Conservation (phyloP, 345 rosid genomes). For the Populus alba region DNA sequence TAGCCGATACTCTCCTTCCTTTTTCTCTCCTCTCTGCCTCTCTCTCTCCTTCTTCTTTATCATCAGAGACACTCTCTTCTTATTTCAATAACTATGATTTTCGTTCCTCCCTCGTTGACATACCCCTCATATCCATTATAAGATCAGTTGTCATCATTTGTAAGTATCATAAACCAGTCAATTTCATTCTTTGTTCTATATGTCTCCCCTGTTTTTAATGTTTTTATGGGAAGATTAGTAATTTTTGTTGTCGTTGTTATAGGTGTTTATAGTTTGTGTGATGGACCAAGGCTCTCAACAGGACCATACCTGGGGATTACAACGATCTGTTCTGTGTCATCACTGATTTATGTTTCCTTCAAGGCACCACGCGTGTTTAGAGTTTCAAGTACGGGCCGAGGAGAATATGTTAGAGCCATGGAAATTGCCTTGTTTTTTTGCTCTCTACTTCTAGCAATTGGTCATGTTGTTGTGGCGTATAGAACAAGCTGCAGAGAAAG, state of each 20-base stretch:
- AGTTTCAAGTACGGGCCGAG: slow-evolving; percentile 31
- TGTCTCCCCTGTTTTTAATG: not conserved
- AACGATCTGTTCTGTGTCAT: slow-evolving; percentile 59
- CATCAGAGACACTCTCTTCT: slow-evolving; percentile 30
- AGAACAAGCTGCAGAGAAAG: slow-evolving; percentile 87
- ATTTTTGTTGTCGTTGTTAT: not conserved
- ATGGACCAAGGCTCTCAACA: slow-evolving; percentile 70
- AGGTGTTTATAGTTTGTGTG: slow-evolving; percentile 88
- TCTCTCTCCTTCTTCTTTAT: slow-evolving; percentile 37
- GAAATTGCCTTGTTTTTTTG: slow-evolving; percentile 69
- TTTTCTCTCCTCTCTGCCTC: slow-evolving; percentile 72
- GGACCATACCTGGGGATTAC: slow-evolving; percentile 84
- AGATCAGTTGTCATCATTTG: slow-evolving; percentile 87
- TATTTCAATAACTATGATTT: slow-evolving; percentile 56
- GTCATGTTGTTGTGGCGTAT: slow-evolving; percentile 70
- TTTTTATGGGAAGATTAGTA: not conserved
- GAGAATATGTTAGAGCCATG: slow-evolving; percentile 46
- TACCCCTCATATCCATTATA: slow-evolving; percentile 68
- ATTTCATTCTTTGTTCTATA: not conserved
- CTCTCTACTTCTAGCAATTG: slow-evolving; percentile 64
- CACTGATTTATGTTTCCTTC: slow-evolving; percentile 64
- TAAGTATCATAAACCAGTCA: slow-evolving; percentile 32
- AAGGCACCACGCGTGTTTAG: slow-evolving; percentile 78
- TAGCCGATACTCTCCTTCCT: slow-evolving; percentile 80
- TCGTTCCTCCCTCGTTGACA: slow-evolving; percentile 75